These are phyloP conservation scores for Rosa persica DNA, from an alignment of 306 rosid genomes.

Conservation along the genomic window DNA sequence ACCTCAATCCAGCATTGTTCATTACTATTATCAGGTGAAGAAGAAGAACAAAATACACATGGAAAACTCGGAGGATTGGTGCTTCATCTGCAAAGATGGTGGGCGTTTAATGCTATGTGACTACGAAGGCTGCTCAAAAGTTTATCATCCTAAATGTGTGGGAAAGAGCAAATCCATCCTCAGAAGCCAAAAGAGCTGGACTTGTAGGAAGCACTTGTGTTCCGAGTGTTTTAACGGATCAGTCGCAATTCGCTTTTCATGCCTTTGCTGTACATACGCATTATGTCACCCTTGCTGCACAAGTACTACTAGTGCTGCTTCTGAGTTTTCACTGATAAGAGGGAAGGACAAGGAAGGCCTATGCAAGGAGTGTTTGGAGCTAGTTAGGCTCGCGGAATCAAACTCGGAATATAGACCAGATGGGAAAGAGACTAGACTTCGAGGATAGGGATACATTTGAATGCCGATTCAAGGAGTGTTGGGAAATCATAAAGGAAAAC, in stretches of 20 bases:
- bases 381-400: constrained; percentile 47
- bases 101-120: constrained; percentile 40
- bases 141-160: constrained; percentile 58
- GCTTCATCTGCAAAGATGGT: constrained; percentile 52
- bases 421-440: constrained; percentile 51
- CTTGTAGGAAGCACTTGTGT: constrained; percentile 67
- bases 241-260: constrained; percentile 31
- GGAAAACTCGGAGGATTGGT: constrained; percentile 38
- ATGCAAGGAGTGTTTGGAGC: constrained; percentile 49
- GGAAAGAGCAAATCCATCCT: constrained; percentile 21
- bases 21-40: background rate
- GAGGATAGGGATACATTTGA: constrained; percentile 55
- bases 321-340: constrained; percentile 31
- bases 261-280: constrained; percentile 59
- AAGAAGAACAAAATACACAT: background rate
- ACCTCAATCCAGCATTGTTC: background rate
- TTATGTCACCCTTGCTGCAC: constrained; percentile 41
- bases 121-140: constrained; percentile 44
- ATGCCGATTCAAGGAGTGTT: constrained; percentile 69
- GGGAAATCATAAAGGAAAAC: constrained; percentile 57
- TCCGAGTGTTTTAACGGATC: constrained; percentile 29
- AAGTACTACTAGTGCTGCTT: background rate
- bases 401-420: constrained; percentile 39
- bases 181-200: constrained; percentile 32
- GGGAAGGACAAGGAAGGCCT: constrained; percentile 38